Evolutionary conservation across 768 basidiomycete species (phyloP).

Genomic region (Ephemerocybe angulata): DNA sequence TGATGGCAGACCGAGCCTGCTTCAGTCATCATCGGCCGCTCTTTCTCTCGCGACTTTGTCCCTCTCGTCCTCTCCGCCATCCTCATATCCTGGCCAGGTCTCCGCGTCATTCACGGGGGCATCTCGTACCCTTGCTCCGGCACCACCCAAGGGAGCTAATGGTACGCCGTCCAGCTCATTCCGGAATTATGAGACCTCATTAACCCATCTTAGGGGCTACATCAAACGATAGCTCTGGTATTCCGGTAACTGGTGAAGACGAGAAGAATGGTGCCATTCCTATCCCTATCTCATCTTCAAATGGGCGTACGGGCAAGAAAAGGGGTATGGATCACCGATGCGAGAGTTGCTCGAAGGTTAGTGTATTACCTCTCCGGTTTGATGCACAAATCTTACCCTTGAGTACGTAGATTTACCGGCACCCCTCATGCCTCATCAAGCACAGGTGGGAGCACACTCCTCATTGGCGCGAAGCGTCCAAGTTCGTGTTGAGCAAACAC

Average conservation of each 20-base stretch:
- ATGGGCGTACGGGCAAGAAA: constrained; percentile 53
- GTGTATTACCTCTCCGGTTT: constrained; percentile 16
- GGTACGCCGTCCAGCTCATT: constrained; percentile 17
- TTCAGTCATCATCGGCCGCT: constrained; percentile 31
- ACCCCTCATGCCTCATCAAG: constrained; percentile 93
- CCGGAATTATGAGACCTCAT: no score
- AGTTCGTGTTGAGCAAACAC: constrained; percentile 90
- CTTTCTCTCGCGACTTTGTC: constrained; percentile 45
- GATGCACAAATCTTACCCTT: constrained; percentile 1
- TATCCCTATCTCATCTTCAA: constrained; percentile 20
- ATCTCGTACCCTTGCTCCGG: constrained; percentile 21
- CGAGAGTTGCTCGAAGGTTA: constrained; percentile 91
- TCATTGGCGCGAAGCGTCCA: constrained; percentile 91
- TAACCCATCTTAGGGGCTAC: neutral
- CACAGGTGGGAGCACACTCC: constrained; percentile 98
- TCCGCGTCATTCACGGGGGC: constrained; percentile 23
- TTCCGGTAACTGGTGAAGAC: constrained; percentile 8
- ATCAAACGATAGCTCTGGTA: constrained; percentile 22
- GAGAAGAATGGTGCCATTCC: constrained; percentile 29
- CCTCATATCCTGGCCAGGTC: constrained; percentile 17
- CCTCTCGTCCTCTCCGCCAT: constrained; percentile 39
- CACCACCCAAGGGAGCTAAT: constrained; percentile 15
- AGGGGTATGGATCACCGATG: constrained; percentile 85
- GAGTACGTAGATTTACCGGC: constrained; percentile 66
- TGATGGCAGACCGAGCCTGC: constrained; percentile 27